These are phyloP conservation scores for Naumovozyma dairenensis DNA, from an alignment of 805 yeast genomes.

Conservation along the genomic window DNA sequence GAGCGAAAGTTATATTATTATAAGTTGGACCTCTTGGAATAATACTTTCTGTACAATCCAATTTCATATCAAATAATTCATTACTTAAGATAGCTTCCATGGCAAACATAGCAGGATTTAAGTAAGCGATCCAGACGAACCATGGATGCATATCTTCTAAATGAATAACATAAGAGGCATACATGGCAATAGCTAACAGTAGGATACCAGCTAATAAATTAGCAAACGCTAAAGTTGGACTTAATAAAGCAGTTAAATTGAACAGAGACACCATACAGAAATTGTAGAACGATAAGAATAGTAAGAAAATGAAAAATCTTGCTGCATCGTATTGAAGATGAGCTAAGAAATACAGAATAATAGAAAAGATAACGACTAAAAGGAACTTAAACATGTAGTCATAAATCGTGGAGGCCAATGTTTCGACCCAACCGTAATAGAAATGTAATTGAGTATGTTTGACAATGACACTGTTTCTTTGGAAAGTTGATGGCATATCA, in stretches of 20 bases:
- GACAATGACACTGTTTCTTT: conserved; percentile 43
- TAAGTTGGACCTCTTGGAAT: conserved; percentile 56
- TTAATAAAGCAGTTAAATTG: conserved; percentile 41
- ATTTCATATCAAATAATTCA: conserved; percentile 51
- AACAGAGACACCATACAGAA: conserved; percentile 43
- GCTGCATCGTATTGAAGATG: conserved; percentile 39
- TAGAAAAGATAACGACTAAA: conserved; percentile 34
- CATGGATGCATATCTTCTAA: conserved; percentile 54
- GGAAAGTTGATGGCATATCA: conserved; percentile 41
- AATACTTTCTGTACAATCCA: conserved; percentile 42
- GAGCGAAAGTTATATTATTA: conserved; percentile 27
- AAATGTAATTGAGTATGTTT: conserved; percentile 59
- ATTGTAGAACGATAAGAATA: conserved; percentile 36
- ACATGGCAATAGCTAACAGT: conserved; percentile 41
- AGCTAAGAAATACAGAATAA: conserved; percentile 47
- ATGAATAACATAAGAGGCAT: conserved; percentile 61
- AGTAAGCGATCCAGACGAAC: conserved; percentile 57
- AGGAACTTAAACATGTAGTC: conserved; percentile 49
- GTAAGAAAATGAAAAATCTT: conserved; percentile 39
- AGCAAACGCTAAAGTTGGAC: conserved; percentile 45
- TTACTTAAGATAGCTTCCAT: conserved; percentile 56
- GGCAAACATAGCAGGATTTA: conserved; percentile 48
- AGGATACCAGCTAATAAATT: conserved; percentile 50
- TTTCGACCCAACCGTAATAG: conserved; percentile 60
- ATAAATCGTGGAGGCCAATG: conserved; percentile 46